Percentiles rank a stretch among this genome's conserved stretches.
Conservation (phyloP, 2,329 filamentous ascomycete species). For the Diplodia scrobiculata region DNA sequence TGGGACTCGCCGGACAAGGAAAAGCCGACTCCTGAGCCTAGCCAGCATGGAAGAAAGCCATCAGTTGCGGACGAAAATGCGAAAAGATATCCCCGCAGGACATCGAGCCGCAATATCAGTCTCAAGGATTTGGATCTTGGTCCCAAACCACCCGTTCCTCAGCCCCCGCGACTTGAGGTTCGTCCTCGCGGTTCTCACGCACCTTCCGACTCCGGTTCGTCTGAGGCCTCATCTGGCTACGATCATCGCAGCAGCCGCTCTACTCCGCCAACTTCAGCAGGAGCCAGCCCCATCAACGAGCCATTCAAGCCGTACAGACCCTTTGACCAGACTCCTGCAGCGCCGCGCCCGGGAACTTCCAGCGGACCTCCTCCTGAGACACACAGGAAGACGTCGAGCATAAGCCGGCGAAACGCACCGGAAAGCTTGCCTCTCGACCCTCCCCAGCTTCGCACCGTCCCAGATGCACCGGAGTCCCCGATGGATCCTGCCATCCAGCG, state of each 20-base stretch:
- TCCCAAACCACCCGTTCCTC: slow-evolving; percentile 6
- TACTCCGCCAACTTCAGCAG: slow-evolving; percentile 44
- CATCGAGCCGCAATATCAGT: slow-evolving; percentile 34
- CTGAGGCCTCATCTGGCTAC: slow-evolving; percentile 44
- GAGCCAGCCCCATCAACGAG: slow-evolving; percentile 33
- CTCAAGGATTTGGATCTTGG: slow-evolving; percentile 28
- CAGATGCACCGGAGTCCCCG: slow-evolving; percentile 42
- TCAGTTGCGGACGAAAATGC: slow-evolving; percentile 18
- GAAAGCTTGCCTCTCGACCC: slow-evolving; percentile 22
- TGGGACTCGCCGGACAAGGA: slow-evolving; percentile 7
- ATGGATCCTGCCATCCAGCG: slow-evolving; percentile 47
- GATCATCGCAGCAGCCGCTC: slow-evolving; percentile 42
- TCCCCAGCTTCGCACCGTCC: slow-evolving; percentile 33
- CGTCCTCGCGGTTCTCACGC: slow-evolving; percentile 40
- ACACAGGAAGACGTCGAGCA: slow-evolving; percentile 34
- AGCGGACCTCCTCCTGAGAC: slow-evolving; percentile 31
- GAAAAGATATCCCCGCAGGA: slow-evolving; percentile 31
- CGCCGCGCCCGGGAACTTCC: slow-evolving; percentile 18
- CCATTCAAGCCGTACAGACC: slow-evolving; percentile 13
- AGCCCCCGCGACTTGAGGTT: slow-evolving; percentile 24
- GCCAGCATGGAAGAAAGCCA: slow-evolving; percentile 4
- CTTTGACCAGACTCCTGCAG: slow-evolving; percentile 1
- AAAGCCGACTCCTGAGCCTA: slow-evolving; percentile 1
- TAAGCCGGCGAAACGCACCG: slow-evolving; percentile 2
- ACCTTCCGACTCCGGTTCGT: slow-evolving; percentile 46